These are phyloP conservation scores for Pseudevernia furfuracea DNA, from an alignment of 495 filamentous ascomycete species.

Conservation along the genomic window DNA sequence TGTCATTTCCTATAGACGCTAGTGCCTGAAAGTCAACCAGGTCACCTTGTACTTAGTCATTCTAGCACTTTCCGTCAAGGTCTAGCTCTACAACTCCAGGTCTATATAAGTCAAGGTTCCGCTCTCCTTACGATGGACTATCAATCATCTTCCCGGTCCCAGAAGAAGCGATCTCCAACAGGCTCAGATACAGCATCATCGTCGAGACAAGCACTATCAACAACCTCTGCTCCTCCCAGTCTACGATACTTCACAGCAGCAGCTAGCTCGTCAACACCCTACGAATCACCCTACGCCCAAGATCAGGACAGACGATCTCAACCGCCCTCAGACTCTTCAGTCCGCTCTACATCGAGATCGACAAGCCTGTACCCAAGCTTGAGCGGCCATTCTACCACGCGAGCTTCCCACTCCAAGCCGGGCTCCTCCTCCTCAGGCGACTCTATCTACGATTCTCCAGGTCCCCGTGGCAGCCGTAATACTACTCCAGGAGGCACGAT, in stretches of 20 bases:
- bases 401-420: neutral
- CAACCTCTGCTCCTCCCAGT: constrained; percentile 10
- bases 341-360: constrained; percentile 17
- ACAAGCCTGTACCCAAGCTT: neutral
- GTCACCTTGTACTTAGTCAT: neutral
- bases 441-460: constrained; percentile 24
- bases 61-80: constrained; percentile 5
- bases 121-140: constrained; percentile 18
- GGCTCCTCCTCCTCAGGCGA: constrained; percentile 10
- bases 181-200: constrained; percentile 7
- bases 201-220: constrained; percentile 7
- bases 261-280: constrained; percentile 16
- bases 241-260: constrained; percentile 17
- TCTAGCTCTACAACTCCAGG: constrained; percentile 3
- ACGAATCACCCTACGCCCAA: constrained; percentile 26
- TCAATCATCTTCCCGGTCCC: constrained; percentile 17
- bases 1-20: neutral
- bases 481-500: constrained; percentile 20
- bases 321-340: constrained; percentile 4
- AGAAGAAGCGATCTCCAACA: constrained; percentile 13
- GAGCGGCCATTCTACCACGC: neutral
- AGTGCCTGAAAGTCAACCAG: neutral
- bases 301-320: constrained; percentile 8
- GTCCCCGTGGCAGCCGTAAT: constrained; percentile 5
- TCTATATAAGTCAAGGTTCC: constrained; percentile 19